Evolutionary conservation across 2,329 filamentous ascomycete genomes (phyloP), one percentile per base, ranked within the genome.

Genomic region (Neophaeococcomyces aloes): DNA sequence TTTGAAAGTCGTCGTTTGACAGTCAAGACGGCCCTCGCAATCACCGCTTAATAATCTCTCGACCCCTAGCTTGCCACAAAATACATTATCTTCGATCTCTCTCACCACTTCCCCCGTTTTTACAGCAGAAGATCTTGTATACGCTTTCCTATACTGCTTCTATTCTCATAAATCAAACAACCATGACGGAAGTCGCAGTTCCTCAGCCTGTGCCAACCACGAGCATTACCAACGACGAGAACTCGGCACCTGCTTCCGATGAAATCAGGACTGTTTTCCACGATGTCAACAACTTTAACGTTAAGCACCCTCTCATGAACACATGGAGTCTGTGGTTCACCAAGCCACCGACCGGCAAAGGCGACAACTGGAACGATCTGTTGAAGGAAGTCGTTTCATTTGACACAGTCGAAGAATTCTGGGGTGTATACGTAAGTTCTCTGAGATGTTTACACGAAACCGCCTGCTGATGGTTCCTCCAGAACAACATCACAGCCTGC

Each of bases 351-450:
- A 38, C 46, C 18, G 37, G 46, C 15, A 54, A 94, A 86, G 87
- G 86, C 53, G 87, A 96, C 67, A 95, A 95, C 75, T 98, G 93
- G 91, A 93, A 93, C 56, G 91, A 98, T 63, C 72, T 96, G 50
- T 71, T 98, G 51, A 98, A 98, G 72, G 87, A 98, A 66, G 89
- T 98, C 57, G 95, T 98, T 60, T 95, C 86, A 45, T 96, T 98
- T 60, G 86, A 94, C 70, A 94, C 88, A 2, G 91, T 98, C 19
- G 91, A 98, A 70, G 93, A 98, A 66, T 98, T 98, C 69, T 98
- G 91, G 91, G 91, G 91, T 48, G 86, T 98, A 63, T 96, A 96
- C 68, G 93, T 98, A 76, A 64, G 88, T 73, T 30, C 45, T 15
- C 7, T 11, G 4, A n/a, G n/a, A n/a, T 19, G 5, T 40, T 27